Percentiles rank a stretch among this genome's conserved stretches.
Conservation (phyloP, 1,284 basidiomycete genomes). For the Melampsora larici-populina region DNA sequence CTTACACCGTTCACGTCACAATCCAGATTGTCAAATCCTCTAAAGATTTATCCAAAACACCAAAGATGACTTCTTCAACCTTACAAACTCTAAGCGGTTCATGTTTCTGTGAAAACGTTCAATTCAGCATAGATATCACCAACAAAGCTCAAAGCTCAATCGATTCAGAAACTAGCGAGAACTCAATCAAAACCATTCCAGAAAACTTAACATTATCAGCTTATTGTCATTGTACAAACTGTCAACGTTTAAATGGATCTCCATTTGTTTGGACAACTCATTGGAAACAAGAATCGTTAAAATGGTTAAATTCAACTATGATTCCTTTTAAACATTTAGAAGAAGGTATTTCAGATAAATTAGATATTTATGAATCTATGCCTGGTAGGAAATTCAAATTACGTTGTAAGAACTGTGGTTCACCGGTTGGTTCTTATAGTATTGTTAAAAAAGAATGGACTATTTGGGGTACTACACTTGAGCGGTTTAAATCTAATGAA, state of each 20-base stretch:
- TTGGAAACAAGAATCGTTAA: constrained; percentile 48
- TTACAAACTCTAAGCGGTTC: not conserved
- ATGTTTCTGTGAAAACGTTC: not conserved
- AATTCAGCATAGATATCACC: not conserved
- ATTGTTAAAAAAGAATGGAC: constrained; percentile 46
- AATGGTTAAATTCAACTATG: constrained; percentile 43
- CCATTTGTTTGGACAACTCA: constrained; percentile 50
- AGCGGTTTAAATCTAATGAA: not conserved
- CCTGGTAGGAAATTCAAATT: constrained; percentile 49
- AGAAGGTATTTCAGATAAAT: not conserved
- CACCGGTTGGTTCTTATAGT: constrained; percentile 50
- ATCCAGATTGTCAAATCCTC: no score
- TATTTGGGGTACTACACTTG: constrained; percentile 9
- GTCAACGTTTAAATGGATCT: constrained; percentile 50
- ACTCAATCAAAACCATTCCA: not conserved
- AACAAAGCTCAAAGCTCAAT: not conserved
- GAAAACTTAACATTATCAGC: constrained; percentile 47
- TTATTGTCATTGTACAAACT: constrained; percentile 50
- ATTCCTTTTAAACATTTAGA: constrained; percentile 6
- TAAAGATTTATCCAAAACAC: not conserved
- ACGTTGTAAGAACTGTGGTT: constrained; percentile 49
- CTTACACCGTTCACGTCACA: no score
- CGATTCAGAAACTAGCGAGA: not conserved
- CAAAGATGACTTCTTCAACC: not conserved
- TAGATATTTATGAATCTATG: constrained; percentile 46